phyloP scores from a whole-genome alignment of 208 protist species.

The Sergeia podlipaevii region DNA sequence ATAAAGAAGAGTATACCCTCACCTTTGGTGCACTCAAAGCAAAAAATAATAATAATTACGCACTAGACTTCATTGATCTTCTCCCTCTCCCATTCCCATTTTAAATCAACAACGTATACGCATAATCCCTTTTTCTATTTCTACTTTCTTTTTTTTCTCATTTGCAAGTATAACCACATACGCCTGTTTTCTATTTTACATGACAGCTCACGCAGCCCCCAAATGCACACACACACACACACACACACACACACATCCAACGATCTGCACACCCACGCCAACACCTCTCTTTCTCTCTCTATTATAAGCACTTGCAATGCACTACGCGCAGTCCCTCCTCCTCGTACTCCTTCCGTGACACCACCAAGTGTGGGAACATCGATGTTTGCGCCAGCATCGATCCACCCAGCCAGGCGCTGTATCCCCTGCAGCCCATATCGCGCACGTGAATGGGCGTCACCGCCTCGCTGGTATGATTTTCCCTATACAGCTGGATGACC shows the following conservation, averaged over 20 bases:
- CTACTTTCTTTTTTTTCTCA: too few relatives aligned
- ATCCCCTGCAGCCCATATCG: conserved; percentile 64
- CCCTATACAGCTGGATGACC: conserved; percentile 81
- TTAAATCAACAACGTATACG: conserved; percentile 1
- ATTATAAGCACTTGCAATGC: conserved; percentile 87
- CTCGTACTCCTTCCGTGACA: conserved; percentile 84
- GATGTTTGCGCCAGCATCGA: conserved; percentile 80
- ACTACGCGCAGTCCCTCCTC: conserved; percentile 79
- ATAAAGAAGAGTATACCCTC: neutral
- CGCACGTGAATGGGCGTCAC: conserved; percentile 71
- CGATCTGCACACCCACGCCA: neutral
- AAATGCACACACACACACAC: neutral
- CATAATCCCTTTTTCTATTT: too few relatives aligned
- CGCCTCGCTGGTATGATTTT: conserved; percentile 79
- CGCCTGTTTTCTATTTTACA: neutral
- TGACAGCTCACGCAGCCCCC: neutral
- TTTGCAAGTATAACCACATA: too few relatives aligned
- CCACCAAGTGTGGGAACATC: conserved; percentile 83
- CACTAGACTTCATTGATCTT: too few relatives aligned
- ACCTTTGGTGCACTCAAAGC: neutral
- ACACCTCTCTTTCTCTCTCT: neutral
- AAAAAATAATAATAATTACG: conserved; percentile 2
- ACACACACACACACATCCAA: neutral
- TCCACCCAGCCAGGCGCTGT: conserved; percentile 83
- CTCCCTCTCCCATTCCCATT: too few relatives aligned